A percentile compares a stretch with the other conserved stretches of the same genome.
Conservation (phyloP, 305 asterid genomes). For the Solanum hybrid region DNA sequence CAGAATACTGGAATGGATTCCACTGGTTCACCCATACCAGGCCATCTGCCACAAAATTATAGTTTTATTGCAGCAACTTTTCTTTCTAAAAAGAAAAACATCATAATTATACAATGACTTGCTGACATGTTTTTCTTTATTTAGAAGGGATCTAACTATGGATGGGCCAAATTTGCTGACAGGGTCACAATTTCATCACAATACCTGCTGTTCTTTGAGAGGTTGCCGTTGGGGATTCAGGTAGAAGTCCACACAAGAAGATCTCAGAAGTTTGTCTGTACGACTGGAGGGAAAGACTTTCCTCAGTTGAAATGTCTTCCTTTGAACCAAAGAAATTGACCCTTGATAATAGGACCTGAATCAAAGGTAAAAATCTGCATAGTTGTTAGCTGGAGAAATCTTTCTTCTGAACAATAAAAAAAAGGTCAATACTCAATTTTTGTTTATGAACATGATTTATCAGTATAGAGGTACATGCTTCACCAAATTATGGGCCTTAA, state of each 20-base stretch:
- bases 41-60: conserved; percentile 34
- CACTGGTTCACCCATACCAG: conserved; percentile 48
- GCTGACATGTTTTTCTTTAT: neutral
- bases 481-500: neutral
- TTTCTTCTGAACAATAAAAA: neutral
- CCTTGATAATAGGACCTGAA: conserved; percentile 55
- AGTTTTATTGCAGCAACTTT: neutral
- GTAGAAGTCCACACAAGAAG: conserved; percentile 49
- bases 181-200: neutral
- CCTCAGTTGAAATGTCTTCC: conserved; percentile 23
- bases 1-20: conserved; percentile 44
- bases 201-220: conserved; percentile 40
- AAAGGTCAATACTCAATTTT: neutral
- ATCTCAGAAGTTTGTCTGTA: conserved; percentile 55
- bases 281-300: conserved; percentile 43
- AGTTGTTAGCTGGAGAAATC: neutral
- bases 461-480: neutral
- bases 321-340: conserved; percentile 40
- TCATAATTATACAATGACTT: neutral
- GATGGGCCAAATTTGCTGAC: neutral
- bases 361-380: neutral
- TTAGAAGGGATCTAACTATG: neutral
- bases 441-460: neutral
- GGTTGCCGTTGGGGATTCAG: conserved; percentile 37
- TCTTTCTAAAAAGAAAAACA: neutral